Conservation (phyloP, 2,329 filamentous ascomycete genomes). For the Fusarium kyushuense region DNA sequence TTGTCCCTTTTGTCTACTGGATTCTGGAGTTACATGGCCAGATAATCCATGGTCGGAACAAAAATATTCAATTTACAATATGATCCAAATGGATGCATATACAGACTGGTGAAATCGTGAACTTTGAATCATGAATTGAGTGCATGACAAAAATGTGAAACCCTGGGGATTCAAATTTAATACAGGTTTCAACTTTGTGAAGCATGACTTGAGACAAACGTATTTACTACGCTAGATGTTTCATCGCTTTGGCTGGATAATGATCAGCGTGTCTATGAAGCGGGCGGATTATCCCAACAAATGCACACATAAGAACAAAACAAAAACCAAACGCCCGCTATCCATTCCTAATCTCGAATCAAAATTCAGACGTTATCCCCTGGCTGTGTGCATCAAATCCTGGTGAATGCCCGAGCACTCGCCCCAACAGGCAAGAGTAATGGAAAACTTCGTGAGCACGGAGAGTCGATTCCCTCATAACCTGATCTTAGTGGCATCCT, state of each 20-base stretch:
- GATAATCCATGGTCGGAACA: conserved; percentile 15
- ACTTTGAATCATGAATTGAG: neutral
- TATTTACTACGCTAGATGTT: conserved; percentile 22
- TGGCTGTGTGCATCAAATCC: neutral
- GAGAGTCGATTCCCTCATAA: conserved; percentile 58
- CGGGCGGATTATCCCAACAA: conserved; percentile 28
- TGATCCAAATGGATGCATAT: neutral
- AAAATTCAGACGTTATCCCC: conserved; percentile 4
- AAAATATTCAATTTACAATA: conserved; percentile 9
- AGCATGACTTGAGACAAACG: conserved; percentile 14
- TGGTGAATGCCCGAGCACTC: conserved; percentile 26
- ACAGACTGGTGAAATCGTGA: neutral
- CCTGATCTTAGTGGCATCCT: conserved; percentile 80
- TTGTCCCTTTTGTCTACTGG: conserved; percentile 22
- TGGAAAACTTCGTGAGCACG: neutral
- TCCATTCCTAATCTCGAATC: conserved; percentile 23
- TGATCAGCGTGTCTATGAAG: conserved; percentile 14
- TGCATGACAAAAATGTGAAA: conserved; percentile 25
- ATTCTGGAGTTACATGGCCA: conserved; percentile 16
- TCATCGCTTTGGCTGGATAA: conserved; percentile 19
- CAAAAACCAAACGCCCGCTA: conserved; percentile 39
- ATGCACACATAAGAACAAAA: conserved; percentile 9
- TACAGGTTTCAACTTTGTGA: conserved; percentile 33
- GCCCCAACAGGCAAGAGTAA: neutral
- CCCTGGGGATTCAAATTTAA: conserved; percentile 1